A percentile compares a stretch with the other conserved stretches of the same genome.
Evolutionary conservation across 768 basidiomycete genomes (phyloP).

Genomic region (Mycena polygramma): DNA sequence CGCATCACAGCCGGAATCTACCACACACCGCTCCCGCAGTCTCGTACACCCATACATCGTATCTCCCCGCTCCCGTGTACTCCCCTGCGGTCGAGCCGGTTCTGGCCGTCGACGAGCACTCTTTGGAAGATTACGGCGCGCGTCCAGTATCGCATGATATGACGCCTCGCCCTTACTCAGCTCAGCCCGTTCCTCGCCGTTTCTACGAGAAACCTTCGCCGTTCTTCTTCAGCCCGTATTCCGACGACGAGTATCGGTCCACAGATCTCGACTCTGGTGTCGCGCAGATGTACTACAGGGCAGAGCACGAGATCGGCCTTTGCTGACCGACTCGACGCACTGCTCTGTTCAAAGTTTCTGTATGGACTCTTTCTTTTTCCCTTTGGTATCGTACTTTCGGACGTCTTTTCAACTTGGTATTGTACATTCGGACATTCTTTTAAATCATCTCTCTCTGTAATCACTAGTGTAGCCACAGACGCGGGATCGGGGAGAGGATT

Average conservation of each 20-base stretch:
- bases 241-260: slow-evolving; percentile 31
- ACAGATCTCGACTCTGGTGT: slow-evolving; percentile 20
- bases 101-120: slow-evolving; percentile 15
- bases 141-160: slow-evolving; percentile 43
- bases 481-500: slow-evolving; percentile 15
- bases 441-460: slow-evolving; percentile 15
- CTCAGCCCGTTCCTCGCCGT: slow-evolving; percentile 43
- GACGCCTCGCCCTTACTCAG: slow-evolving; percentile 45
- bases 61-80: slow-evolving; percentile 23
- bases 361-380: slow-evolving; percentile 3
- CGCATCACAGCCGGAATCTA: slow-evolving; percentile 37
- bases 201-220: slow-evolving; percentile 41
- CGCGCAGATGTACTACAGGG: slow-evolving; percentile 29
- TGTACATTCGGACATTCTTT: slow-evolving; percentile 23
- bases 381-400: neutral
- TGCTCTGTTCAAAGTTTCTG: slow-evolving; percentile 19
- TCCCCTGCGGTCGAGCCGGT: slow-evolving; percentile 22
- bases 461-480: slow-evolving; percentile 26
- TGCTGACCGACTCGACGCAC: slow-evolving; percentile 8
- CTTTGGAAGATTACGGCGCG: slow-evolving; percentile 40
- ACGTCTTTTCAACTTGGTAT: slow-evolving; percentile 19
- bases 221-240: slow-evolving; percentile 37
- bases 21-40: slow-evolving; percentile 43
- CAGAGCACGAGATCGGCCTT: slow-evolving; percentile 29
- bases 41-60: slow-evolving; percentile 38